Evolutionary conservation across 2,329 filamentous ascomycete genomes (phyloP), one percentile per base, ranked within the genome.

Genomic region (Intubia oerlemansii): DNA sequence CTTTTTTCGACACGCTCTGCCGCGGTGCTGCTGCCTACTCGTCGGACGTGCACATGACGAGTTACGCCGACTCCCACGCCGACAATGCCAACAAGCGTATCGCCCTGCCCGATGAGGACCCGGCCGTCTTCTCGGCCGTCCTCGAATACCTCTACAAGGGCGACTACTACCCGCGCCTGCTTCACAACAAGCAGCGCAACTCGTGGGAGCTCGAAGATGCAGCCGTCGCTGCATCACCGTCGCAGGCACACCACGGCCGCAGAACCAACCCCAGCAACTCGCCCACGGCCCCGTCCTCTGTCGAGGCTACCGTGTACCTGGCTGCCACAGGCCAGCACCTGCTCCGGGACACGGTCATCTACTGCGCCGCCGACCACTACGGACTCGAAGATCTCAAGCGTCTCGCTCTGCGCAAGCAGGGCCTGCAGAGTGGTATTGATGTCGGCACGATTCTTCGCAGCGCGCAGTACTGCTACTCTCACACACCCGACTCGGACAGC

Each of bases 141-240:
- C 80, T 93, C 57, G 84, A 93, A 59, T 93, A 84, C 52, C 70
- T 93, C 41, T 93, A 93, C 73, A 91, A 90, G 61, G 81, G 79
- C 41, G 82, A 91, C 63, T 92, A 91, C 57, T 88, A 78, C 52
- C 84, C 84, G 32, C 78, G 81, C 51, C 63, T 93, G 56, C 48
- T 91, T 42, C 79, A 81, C 52, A 78, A 79, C 66, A 81, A 78
- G 63, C 72, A 73, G 51, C 75, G 70, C 48, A 74, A 79, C 59
- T 76, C 74, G 57, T 92, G 79, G 78, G 71, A 80, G 50, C 78
- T 92, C 56, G 81, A 92, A 65, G 75, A 78, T 50, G 46, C 57
- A 56, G 42, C 6, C 18, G 18, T n/a, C n/a, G n/a, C n/a, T n/a
- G n/a, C n/a, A n/a, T n/a, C n/a, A n/a, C n/a, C n/a, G n/a, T n/a